These are phyloP conservation scores for Boletus coccyginus DNA, from an alignment of 768 basidiomycete genomes.

Conservation along the genomic window DNA sequence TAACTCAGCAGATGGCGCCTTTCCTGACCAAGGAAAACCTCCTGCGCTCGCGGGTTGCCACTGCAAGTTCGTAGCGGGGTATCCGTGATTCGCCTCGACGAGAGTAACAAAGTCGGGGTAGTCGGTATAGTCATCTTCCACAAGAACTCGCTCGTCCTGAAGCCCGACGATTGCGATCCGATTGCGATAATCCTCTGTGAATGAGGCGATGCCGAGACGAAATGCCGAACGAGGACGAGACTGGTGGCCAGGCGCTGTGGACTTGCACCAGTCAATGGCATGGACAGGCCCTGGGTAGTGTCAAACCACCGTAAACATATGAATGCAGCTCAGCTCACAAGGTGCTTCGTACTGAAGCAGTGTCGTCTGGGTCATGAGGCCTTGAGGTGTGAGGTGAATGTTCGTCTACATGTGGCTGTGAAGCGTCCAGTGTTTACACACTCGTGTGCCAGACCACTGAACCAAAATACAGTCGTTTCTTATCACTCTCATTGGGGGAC, in stretches of 20 bases:
- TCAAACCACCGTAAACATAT: conserved; percentile 14
- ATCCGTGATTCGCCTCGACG: conserved; percentile 81
- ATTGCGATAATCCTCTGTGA: conserved; percentile 81
- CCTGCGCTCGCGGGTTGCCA: conserved; percentile 84
- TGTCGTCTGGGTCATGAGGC: conserved; percentile 63
- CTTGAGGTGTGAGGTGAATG: conserved; percentile 1
- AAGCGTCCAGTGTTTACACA: background rate
- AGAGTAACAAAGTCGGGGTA: conserved; percentile 86
- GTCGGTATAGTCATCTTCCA: conserved; percentile 78
- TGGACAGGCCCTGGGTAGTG: conserved; percentile 71
- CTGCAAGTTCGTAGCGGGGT: conserved; percentile 89
- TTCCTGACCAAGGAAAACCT: conserved; percentile 66
- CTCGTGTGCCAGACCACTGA: too few species aligned
- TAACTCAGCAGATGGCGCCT: conserved; percentile 67
- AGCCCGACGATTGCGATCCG: conserved; percentile 76
- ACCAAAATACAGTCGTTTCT: background rate
- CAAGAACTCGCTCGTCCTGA: conserved; percentile 84
- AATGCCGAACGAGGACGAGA: conserved; percentile 73
- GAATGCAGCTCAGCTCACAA: conserved; percentile 51
- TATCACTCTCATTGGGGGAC: too few species aligned
- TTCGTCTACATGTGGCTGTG: conserved; percentile 26
- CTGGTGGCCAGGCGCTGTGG: conserved; percentile 70
- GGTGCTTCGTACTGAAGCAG: conserved; percentile 82
- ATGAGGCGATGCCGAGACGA: conserved; percentile 83
- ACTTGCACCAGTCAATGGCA: conserved; percentile 86